Conservation (phyloP, 352 stramenopile genomes). For the Elongisporangium prolatum region DNA sequence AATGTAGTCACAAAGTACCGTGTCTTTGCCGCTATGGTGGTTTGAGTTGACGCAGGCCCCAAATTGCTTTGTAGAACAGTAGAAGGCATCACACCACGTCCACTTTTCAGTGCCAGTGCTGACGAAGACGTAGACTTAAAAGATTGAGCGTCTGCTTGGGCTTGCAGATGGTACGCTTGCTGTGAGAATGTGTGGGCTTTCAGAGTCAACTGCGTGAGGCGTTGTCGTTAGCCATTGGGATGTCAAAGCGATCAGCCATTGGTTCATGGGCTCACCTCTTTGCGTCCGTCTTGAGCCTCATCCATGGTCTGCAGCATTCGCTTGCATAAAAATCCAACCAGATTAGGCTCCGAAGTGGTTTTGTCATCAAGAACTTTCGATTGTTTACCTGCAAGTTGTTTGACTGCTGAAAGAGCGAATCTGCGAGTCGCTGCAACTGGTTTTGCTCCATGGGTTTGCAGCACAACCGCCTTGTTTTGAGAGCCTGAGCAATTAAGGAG, state of each 20-base stretch:
- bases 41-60: neutral
- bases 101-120: neutral
- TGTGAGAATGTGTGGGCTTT: constrained; percentile 30
- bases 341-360: neutral
- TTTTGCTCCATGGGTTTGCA: neutral
- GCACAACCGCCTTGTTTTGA: constrained; percentile 1
- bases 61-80: too few relatives aligned
- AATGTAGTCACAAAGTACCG: constrained; percentile 36
- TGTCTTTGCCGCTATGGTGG: constrained; percentile 13
- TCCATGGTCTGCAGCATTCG: neutral
- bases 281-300: neutral
- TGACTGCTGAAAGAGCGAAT: neutral
- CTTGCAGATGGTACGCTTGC: constrained; percentile 46
- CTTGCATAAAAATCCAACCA: neutral
- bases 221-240: neutral
- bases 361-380: neutral
- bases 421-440: neutral
- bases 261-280: neutral
- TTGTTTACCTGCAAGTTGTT: neutral
- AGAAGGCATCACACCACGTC: neutral
- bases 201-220: neutral
- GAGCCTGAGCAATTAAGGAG: neutral
- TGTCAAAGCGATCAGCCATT: neutral
- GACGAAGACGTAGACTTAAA: neutral
- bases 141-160: constrained; percentile 21